phyloP scores from a whole-genome alignment of 2,329 filamentous ascomycete genomes.

The Pseudocercospora fijiensis region DNA sequence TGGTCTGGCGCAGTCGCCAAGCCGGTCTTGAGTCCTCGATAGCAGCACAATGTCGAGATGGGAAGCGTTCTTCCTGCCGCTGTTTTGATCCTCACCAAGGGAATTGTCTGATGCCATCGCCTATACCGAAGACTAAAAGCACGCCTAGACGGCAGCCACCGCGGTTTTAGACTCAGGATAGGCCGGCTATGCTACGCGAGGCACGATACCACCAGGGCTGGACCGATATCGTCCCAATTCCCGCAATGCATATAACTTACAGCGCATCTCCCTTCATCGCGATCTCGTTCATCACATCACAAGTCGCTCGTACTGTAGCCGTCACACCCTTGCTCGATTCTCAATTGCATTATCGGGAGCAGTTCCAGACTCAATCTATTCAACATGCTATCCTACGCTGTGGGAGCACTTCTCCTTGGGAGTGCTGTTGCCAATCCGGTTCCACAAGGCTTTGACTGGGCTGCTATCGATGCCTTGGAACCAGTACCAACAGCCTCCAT shows the following conservation, averaged over 20 bases:
- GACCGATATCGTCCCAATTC: background rate
- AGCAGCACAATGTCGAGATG: background rate
- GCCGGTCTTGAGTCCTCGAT: background rate
- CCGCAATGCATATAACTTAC: too few species aligned
- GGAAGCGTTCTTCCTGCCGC: background rate
- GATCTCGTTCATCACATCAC: too few species aligned
- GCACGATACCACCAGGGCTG: background rate
- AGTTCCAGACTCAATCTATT: background rate
- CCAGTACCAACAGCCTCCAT: conserved; percentile 21
- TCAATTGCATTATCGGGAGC: too few species aligned
- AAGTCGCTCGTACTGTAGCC: too few species aligned
- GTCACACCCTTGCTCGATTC: too few species aligned
- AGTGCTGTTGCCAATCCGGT: conserved; percentile 25
- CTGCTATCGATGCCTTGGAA: conserved; percentile 21
- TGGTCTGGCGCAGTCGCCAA: background rate
- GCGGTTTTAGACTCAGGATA: background rate
- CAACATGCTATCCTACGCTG: conserved; percentile 21
- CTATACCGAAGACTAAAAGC: background rate
- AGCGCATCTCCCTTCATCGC: too few species aligned
- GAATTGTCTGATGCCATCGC: background rate
- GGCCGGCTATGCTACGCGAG: background rate
- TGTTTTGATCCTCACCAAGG: background rate
- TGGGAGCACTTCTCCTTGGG: conserved; percentile 25
- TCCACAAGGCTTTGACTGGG: conserved; percentile 29
- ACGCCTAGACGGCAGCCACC: conserved; percentile 4